These are phyloP conservation scores for Niebla homalea DNA, from an alignment of 495 filamentous ascomycete genomes.

Conservation along the genomic window DNA sequence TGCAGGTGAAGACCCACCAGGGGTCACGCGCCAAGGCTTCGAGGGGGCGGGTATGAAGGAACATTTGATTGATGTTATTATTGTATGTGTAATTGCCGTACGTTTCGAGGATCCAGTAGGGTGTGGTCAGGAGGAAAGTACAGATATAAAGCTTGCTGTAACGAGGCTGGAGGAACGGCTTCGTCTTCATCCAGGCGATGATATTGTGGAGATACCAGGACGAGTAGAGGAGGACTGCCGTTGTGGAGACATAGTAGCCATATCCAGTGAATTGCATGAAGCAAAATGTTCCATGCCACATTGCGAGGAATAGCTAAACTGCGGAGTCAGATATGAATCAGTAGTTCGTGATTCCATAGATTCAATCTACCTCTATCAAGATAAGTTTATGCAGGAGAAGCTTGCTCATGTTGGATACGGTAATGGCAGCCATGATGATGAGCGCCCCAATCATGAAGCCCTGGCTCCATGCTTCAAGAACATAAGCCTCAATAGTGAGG, in stretches of 20 bases:
- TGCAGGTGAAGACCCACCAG: slow-evolving; percentile 46
- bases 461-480: slow-evolving; percentile 37
- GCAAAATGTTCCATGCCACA: slow-evolving; percentile 33
- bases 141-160: slow-evolving; percentile 28
- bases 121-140: slow-evolving; percentile 29
- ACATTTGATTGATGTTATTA: slow-evolving; percentile 37
- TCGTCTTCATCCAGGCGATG: slow-evolving; percentile 37
- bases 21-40: slow-evolving; percentile 47
- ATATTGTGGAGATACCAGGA: slow-evolving; percentile 37
- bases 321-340: no score
- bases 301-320: slow-evolving; percentile 13
- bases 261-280: slow-evolving; percentile 30
- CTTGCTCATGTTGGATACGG: slow-evolving; percentile 30
- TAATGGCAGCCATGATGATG: slow-evolving; percentile 33
- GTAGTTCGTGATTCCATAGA: no score
- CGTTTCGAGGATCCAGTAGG: slow-evolving; percentile 36
- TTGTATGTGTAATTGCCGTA: slow-evolving; percentile 37
- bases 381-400: slow-evolving; percentile 30
- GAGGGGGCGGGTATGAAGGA: slow-evolving; percentile 34
- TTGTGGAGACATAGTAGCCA: slow-evolving; percentile 34
- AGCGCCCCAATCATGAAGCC: slow-evolving; percentile 35
- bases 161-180: slow-evolving; percentile 27
- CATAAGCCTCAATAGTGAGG: slow-evolving; percentile 18
- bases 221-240: slow-evolving; percentile 32
- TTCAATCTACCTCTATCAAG: slow-evolving; percentile 19